These are phyloP conservation scores for Angomonas ambiguus DNA, from an alignment of 208 protist genomes.

Conservation along the genomic window DNA sequence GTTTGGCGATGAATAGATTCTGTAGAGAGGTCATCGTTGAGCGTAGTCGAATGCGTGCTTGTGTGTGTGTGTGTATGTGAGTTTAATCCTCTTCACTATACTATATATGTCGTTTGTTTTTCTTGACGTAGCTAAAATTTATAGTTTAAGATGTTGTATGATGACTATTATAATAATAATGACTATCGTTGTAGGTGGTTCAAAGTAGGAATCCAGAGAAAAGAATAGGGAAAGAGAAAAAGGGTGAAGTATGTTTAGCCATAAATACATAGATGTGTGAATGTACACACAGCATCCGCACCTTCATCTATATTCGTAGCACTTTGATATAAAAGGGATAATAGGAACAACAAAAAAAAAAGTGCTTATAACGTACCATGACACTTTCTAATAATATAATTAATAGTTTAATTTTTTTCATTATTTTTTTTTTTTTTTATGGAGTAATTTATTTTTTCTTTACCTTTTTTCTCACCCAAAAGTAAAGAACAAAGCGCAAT, in stretches of 20 bases:
- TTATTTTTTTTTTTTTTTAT: constrained; percentile 7
- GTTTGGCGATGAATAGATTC: constrained; percentile 97
- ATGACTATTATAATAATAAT: no score
- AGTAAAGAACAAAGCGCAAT: constrained; percentile 9
- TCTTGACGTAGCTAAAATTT: no score
- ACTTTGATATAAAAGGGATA: constrained; percentile 3
- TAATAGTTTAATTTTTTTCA: no score
- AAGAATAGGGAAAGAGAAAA: neutral
- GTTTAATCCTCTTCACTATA: no score
- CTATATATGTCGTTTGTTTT: no score
- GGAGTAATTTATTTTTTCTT: neutral
- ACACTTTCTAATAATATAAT: no score
- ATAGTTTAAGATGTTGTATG: no score
- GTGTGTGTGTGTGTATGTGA: no score
- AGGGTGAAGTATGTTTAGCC: neutral
- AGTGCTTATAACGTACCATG: no score
- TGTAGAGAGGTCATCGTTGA: constrained; percentile 77
- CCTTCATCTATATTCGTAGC: no score
- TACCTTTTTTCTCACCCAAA: neutral
- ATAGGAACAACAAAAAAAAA: neutral
- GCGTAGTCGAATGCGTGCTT: neutral
- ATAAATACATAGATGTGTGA: neutral
- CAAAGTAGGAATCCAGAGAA: neutral
- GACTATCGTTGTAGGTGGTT: no score
- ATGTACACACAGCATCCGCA: constrained; percentile 10